Base-by-base conservation (phyloP, 2,329 filamentous ascomycete genomes). In the Phyllosticta paracitricarpa region DNA sequence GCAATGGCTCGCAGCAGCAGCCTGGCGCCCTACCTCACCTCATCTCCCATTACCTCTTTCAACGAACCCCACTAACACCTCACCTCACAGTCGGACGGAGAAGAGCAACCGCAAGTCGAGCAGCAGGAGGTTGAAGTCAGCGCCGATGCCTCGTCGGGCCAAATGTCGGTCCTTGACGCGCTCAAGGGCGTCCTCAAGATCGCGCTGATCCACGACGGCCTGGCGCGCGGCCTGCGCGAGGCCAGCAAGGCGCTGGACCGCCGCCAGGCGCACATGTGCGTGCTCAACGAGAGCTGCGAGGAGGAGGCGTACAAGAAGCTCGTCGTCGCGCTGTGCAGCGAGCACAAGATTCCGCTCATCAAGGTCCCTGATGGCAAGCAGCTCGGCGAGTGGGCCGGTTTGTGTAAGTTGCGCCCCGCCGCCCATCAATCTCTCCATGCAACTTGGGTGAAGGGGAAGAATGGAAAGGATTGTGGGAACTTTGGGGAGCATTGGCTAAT, bases 261-360 rank as follows among this genome's bases (percentile, higher is more conserved):
- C 76, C 91, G 94, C 76, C 90, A 99, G 84, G 94, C 94, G 64
- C 94, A 99, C 84, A 97, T 99, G 92, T 99, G 94, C 80, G 94
- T 99, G 71, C 88, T 99, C 74, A 99, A 99, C 87, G 94, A 99
- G 87, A 88, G 89, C 70, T 99, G 94, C 85, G 94, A 99, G 84
- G 94, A 99, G 87, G 94, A 99, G 82, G 93, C 94, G 70, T 99
- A 99, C 70, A 99, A 99, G 91, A 99, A 99, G 89, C 87, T 99
- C 69, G 93, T 99, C 73, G 89, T 97, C 71, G 94, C 94, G 66
- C 89, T 99, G 65, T 99, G 94, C 89, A 90, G 89, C 68, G 94
- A 99, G 87, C 94, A 99, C 85, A 97, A 97, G 88, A 99, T 99
- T 75, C 94, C 94, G 69, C 84, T 99, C 74, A 99, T 99, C 87